Base-by-base conservation (phyloP, 1,284 basidiomycete genomes). In the Apiotrichum mycotoxinovorans region DNA sequence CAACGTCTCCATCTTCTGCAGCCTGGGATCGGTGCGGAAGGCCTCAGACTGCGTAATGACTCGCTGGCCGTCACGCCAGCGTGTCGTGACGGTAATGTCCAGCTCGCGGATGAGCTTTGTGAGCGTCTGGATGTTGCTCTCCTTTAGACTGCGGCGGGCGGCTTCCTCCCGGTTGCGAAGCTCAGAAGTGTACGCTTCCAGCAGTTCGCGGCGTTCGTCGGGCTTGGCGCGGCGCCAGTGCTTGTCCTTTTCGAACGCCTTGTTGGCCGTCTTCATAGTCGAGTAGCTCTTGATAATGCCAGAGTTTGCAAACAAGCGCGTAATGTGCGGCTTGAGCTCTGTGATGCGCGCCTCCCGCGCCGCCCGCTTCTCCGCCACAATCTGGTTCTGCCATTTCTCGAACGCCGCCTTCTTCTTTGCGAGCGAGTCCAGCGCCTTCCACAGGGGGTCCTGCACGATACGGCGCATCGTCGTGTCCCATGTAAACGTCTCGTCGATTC, bases 401-500 rank as follows among this genome's bases (percentile, higher is more conserved):
- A 87, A 99, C 47, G 87, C 87, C 46, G 86, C 81, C 78, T 97
- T 98, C 80, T 95, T 94, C 78, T 98, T 92, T 4, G 91, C 89
- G 51, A 98, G 81, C 45, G 89, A 91, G 72, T 90, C 91, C 60
- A 98, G 81, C 49, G 92, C 88, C 79, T 94, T 96, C 80, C 97
- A 98, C 64, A 97, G 79, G 38, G 96, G 94, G 79, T 98, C 95
- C 66, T 93, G 97, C 77, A 99, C 94, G 75, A 96, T 92, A 66
- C 89, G 88, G 68, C 95, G 85, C 89, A 98, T 96, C 47, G 94
- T 93, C 78, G 91, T 86, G 75, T 99, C 96, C 96, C 96, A 99
- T 22, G 91, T 94, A 89, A 91, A 97, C 64, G 83, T 86, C 47
- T 88, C 85, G 77, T 92, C 89, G 48, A 98, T 87, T 23, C 89